A percentile compares a stretch with the other conserved stretches of the same genome.
Conservation (phyloP, 1,139 yeast species). For the Pichia norvegensis region DNA sequence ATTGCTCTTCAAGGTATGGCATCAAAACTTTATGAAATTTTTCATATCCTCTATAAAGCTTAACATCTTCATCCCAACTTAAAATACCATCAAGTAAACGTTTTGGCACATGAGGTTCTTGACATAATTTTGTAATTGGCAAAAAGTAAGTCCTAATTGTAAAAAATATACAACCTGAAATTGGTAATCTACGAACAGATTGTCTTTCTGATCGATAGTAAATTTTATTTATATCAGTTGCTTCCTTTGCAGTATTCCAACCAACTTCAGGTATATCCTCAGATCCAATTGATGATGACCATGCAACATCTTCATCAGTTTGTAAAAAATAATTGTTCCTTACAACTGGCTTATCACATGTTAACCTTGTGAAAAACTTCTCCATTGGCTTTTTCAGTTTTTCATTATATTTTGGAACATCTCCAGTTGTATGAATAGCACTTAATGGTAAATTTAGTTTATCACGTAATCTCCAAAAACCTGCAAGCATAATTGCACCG, state of each 20-base stretch:
- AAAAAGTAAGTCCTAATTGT: slow-evolving; percentile 57
- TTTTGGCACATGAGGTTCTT: slow-evolving; percentile 55
- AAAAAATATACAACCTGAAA: slow-evolving; percentile 49
- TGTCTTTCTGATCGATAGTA: slow-evolving; percentile 64
- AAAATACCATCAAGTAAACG: slow-evolving; percentile 49
- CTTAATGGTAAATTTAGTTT: slow-evolving; percentile 47
- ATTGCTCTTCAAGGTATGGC: slow-evolving; percentile 46
- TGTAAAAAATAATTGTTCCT: slow-evolving; percentile 62
- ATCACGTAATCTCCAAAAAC: slow-evolving; percentile 57
- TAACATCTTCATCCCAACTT: slow-evolving; percentile 54
- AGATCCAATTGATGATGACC: slow-evolving; percentile 58
- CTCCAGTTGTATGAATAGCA: slow-evolving; percentile 54
- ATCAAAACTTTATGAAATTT: slow-evolving; percentile 46
- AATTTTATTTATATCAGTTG: slow-evolving; percentile 37
- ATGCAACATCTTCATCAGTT: slow-evolving; percentile 53
- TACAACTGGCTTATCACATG: slow-evolving; percentile 50
- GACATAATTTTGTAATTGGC: slow-evolving; percentile 44
- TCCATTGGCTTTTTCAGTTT: slow-evolving; percentile 58
- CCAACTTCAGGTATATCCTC: slow-evolving; percentile 46
- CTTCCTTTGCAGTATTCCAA: slow-evolving; percentile 52
- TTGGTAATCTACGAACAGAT: slow-evolving; percentile 56
- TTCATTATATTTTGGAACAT: slow-evolving; percentile 55
- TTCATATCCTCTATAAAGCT: slow-evolving; percentile 50
- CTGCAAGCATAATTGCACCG: slow-evolving; percentile 57
- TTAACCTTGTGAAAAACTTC: slow-evolving; percentile 48